Evolutionary conservation across 2,329 filamentous ascomycete species (phyloP).

Genomic region (Aspergillus flavus): DNA sequence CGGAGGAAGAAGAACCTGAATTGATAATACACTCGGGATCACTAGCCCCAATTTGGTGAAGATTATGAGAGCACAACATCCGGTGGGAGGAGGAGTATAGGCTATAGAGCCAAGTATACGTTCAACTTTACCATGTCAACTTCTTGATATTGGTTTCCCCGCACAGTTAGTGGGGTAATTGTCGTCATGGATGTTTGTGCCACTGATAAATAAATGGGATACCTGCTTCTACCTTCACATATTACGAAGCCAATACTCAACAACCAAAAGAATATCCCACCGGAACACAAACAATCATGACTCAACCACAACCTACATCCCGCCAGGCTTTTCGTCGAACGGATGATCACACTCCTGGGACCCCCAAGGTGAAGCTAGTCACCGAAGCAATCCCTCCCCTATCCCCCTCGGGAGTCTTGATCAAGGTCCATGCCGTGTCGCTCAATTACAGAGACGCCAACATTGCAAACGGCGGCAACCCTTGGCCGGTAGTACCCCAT

Average conservation of each 20-base stretch:
- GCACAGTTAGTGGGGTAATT: not conserved
- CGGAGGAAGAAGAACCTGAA: no score
- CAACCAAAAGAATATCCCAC: not conserved
- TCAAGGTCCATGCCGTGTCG: constrained; percentile 26
- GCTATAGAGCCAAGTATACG: no score
- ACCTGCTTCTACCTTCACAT: no score
- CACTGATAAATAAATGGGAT: no score
- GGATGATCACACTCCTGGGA: constrained; percentile 34
- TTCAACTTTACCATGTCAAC: no score
- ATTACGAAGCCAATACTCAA: no score
- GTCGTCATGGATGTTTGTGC: not conserved
- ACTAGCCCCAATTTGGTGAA: not conserved
- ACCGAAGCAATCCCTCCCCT: constrained; percentile 37
- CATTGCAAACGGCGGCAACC: constrained; percentile 38
- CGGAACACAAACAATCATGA: not conserved
- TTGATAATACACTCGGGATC: not conserved
- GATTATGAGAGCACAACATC: not conserved
- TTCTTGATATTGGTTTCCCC: not conserved
- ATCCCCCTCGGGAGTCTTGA: constrained; percentile 28
- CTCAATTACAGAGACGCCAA: constrained; percentile 32
- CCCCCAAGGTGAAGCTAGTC: constrained; percentile 38
- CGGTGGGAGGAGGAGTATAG: no score
- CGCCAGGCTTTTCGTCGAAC: constrained; percentile 37
- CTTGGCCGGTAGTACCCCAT: constrained; percentile 40
- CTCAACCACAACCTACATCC: constrained; percentile 2